Evolutionary conservation across 768 basidiomycete genomes (phyloP), one percentile per base, ranked within the genome.

Genomic region (Naganishia vishniacii): DNA sequence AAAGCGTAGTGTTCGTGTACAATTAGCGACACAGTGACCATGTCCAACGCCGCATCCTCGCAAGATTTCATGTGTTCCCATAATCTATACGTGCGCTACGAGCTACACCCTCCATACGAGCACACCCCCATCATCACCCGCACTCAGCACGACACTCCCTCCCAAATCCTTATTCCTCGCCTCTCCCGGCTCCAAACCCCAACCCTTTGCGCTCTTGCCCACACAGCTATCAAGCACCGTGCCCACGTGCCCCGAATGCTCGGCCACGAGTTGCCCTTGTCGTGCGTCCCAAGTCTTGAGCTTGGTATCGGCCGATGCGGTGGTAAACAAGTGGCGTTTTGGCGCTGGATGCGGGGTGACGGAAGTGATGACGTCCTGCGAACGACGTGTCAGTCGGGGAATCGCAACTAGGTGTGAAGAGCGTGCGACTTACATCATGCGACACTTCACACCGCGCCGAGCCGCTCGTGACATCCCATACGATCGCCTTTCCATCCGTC

Each of bases 391-490:
- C 2, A n/a, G 31, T 18, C 23, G 13, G 28, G 2, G 4, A 28
- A 6, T 15, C 23, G 32, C 13, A 56, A 41, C n/a, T n/a, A n/a
- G n/a, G n/a, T n/a, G n/a, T n/a, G 4, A 58, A 1, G 7, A 9
- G 9, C 4, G 7, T 46, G 59, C 49, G 44, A 80, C 84, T 58
- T 66, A 93, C 93, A 76, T 85, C 80, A 72, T 98, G 93, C 67
- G 86, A 81, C 6, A 95, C 79, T 15, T 88, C 91, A 18, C 86
- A 82, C 62, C 95, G 83, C 58, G 92, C 75, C 66, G 88, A 82
- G 82, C 89, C 89, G 26, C 90, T 93, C 53, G 82, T 82, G 45
- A 93, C 81, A 78, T 99, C 95, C 92, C 94, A 99, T 34, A 97
- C 85, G 70, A 88, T 91, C 18, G 86, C 88, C 73, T 91, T 93